Base-by-base conservation (phyloP, 306 rosid genomes). In the Pterocarpus santalinus region DNA sequence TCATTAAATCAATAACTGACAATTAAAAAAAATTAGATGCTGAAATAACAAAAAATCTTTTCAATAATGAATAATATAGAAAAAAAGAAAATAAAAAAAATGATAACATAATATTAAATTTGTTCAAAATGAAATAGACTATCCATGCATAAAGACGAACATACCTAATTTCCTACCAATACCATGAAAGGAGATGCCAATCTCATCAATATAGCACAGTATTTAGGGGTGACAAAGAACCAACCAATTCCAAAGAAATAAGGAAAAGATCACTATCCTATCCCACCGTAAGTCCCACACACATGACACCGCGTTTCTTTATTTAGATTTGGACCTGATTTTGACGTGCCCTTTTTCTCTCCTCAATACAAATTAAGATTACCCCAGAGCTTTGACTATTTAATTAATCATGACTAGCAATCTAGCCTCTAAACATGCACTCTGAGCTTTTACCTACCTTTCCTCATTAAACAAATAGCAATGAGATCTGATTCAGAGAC, bases 401-500 rank as follows among this genome's bases (percentile, higher is more conserved):
- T 78, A 47, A 78, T 60, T 66, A 66, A 66, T 60, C 35, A 83
- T 65, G 64, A 65, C 60, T 30, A 47, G 5, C 38, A 58, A 76
- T 71, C 22, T 35, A 39, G 43, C 74, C 39, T 73, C 69, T 58
- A 58, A 12, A 70, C 64, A 52, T 67, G 44, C 71, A 56, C 60
- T 22, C 11, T 2, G 51, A 69, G 28, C 71, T 73, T 44, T 33
- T 28, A 47, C 69, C 70, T 47, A 76, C 83, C 81, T 65, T 85
- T 8, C 28, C 67, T 30, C 58, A 66, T 72, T 65, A 67, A 57
- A 75, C 33, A 67, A 69, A 34, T 39, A 34, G 5, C 72, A 83
- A 65, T 86, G 87, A 86, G 87, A 80, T 86, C 79, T 43, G 90
- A 80, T 35, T 83, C 83, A 68, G 69, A 76, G 58, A 75, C 82